Conservation (phyloP, 768 basidiomycete species). For the Leccinum barrowsii region DNA sequence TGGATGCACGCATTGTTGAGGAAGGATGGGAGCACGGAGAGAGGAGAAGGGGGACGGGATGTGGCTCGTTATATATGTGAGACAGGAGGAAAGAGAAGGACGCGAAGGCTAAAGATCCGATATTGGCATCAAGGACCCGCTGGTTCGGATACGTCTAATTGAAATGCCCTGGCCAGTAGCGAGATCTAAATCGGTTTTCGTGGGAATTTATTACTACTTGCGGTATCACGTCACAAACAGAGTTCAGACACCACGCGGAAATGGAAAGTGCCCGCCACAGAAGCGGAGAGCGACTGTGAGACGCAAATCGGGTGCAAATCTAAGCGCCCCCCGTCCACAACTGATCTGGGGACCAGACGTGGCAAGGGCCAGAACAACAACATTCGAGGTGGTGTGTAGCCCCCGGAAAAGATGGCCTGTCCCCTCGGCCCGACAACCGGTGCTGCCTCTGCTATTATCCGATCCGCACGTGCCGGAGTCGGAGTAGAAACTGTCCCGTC, state of each 20-base stretch:
- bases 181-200: conserved; percentile 30
- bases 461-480: conserved; percentile 10
- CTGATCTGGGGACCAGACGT: conserved; percentile 14
- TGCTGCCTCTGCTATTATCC: not conserved
- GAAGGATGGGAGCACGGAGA: conserved; percentile 6
- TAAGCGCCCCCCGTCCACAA: conserved; percentile 15
- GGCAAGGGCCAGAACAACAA: conserved; percentile 15
- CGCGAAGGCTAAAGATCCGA: conserved; percentile 48
- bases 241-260: conserved; percentile 32
- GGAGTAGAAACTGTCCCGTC: conserved; percentile 1
- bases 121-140: conserved; percentile 24
- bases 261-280: conserved; percentile 49
- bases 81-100: conserved; percentile 21
- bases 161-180: conserved; percentile 28
- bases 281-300: conserved; percentile 40
- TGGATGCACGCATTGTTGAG: conserved; percentile 23
- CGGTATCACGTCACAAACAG: conserved; percentile 12
- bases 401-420: not conserved
- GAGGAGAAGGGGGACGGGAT: conserved; percentile 8
- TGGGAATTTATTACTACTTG: conserved; percentile 17
- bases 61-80: conserved; percentile 34
- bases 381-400: not conserved
- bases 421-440: not conserved
- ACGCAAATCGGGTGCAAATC: conserved; percentile 16
- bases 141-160: conserved; percentile 28